Evolutionary conservation across 2,329 filamentous ascomycete genomes (phyloP).

Genomic region (Talaromyces islandicus): DNA sequence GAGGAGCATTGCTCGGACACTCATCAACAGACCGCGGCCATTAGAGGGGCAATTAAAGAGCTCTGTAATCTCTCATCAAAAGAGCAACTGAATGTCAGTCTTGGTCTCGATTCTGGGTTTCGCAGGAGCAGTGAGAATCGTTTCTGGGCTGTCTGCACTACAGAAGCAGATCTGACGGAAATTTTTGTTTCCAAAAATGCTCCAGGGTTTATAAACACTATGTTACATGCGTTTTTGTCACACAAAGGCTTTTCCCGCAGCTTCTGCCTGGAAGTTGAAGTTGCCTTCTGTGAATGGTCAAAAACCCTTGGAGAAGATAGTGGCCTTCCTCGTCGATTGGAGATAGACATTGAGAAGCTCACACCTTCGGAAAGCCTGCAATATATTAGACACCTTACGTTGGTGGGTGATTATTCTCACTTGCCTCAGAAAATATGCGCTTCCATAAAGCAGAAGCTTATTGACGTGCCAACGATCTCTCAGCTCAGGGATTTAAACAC

Average conservation of each 20-base stretch:
- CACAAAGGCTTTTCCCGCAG: conserved; percentile 33
- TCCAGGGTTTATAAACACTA: conserved; percentile 35
- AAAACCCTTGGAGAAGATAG: conserved; percentile 22
- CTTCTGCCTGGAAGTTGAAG: conserved; percentile 35
- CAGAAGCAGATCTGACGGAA: conserved; percentile 28
- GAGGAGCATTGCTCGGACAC: conserved; percentile 20
- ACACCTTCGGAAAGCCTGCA: conserved; percentile 38
- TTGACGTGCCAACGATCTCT: conserved; percentile 32
- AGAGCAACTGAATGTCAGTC: conserved; percentile 24
- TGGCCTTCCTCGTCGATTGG: conserved; percentile 31
- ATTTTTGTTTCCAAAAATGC: conserved; percentile 41
- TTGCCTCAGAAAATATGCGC: conserved; percentile 25
- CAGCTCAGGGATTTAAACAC: conserved; percentile 37
- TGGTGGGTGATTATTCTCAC: conserved; percentile 22
- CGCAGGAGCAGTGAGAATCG: conserved; percentile 29
- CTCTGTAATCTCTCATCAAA: conserved; percentile 22
- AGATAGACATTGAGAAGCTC: conserved; percentile 37
- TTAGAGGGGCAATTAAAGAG: conserved; percentile 23
- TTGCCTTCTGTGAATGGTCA: conserved; percentile 31
- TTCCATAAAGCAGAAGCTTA: conserved; percentile 27
- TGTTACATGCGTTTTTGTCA: conserved; percentile 43
- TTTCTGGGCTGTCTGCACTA: conserved; percentile 38
- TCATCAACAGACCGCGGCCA: neutral
- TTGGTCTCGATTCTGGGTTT: conserved; percentile 38
- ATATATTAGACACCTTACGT: conserved; percentile 32